Evolutionary conservation across 352 stramenopile genomes (phyloP), one percentile per base, ranked within the genome.

Genomic region (Phytopythium cucurbitacearum): DNA sequence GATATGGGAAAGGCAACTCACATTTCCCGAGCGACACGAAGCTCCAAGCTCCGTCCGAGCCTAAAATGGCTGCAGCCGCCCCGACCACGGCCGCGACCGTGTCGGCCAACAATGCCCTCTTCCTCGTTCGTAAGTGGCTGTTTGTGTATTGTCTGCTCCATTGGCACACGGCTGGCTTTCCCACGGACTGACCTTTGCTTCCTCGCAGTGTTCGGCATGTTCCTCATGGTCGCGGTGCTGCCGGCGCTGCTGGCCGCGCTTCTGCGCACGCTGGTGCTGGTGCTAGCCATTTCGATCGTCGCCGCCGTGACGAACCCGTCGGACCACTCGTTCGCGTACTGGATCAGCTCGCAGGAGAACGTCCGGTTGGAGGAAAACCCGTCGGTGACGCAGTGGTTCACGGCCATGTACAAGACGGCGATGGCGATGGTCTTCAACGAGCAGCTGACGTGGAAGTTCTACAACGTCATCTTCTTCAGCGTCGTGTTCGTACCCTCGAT

Each of bases 271-370:
- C 33, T 67, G 6, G 57, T 54, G n/a, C 58, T 91, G 1, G 33
- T 80, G 3, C 33, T 35, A 8, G 35, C 69, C 10, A 43, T 69
- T 0, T 21, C 75, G 5, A 11, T 72, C 5, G 43, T 59, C 12
- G 77, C 68, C 1, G 73, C 65, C 7, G 62, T 51, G n/a, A 87
- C 67, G 11, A 91, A 91, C 46, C 80, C 80, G 47, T 76, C 76
- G 21, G 77, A 91, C 50, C 69, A 83, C 39, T 89, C 77, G 42
- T 91, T 91, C 42, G 80, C 80, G 13, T 53, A 66, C 35, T 91
- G 80, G 80, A 53, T 89, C 21, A 80, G 62, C 57, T 58, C 65
- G 34, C 80, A 89, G 53, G 81, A 87, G 48, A 73, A 82, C 51
- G 60, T 80, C 37, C 76, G 73, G 10, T 10, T 79, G 37, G 70